Conservation (phyloP, 306 rosid genomes). For the Styphnolobium japonicum region DNA sequence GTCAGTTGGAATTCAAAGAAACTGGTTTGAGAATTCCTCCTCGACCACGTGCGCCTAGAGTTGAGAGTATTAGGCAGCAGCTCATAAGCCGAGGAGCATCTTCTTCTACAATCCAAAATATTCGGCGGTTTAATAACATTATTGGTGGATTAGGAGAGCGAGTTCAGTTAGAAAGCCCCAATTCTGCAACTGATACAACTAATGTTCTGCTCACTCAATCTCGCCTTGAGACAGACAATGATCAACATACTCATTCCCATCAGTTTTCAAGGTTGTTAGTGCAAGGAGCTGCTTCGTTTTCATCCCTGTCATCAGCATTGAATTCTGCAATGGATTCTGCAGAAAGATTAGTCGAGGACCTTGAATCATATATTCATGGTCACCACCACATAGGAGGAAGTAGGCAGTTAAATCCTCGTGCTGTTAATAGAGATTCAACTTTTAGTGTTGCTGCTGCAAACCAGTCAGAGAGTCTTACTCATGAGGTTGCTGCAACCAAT, state of each 20-base stretch:
- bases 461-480: constrained; percentile 32
- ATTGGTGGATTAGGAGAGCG: constrained; percentile 49
- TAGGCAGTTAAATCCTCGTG: constrained; percentile 28
- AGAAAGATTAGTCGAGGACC: constrained; percentile 63
- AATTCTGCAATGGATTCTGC: constrained; percentile 65
- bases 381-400: constrained; percentile 32
- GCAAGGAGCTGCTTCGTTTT: constrained; percentile 59
- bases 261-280: constrained; percentile 48
- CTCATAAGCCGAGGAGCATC: constrained; percentile 44
- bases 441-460: constrained; percentile 30
- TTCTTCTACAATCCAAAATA: constrained; percentile 47
- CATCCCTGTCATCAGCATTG: constrained; percentile 64
- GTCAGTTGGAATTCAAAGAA: constrained; percentile 29
- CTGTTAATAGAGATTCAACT: constrained; percentile 29
- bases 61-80: constrained; percentile 74
- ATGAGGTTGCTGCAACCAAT: constrained; percentile 39
- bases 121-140: constrained; percentile 48
- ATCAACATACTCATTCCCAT: constrained; percentile 28
- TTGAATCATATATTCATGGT: constrained; percentile 46
- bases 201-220: constrained; percentile 8
- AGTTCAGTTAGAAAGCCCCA: constrained; percentile 28
- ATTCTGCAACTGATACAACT: constrained; percentile 33
- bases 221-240: constrained; percentile 24
- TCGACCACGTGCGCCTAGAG: constrained; percentile 69
- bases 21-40: constrained; percentile 58